A percentile compares a stretch with the other conserved stretches of the same genome.
Evolutionary conservation across 2,329 filamentous ascomycete genomes (phyloP).

Genomic region (Paraphaeosphaeria sporulosa): DNA sequence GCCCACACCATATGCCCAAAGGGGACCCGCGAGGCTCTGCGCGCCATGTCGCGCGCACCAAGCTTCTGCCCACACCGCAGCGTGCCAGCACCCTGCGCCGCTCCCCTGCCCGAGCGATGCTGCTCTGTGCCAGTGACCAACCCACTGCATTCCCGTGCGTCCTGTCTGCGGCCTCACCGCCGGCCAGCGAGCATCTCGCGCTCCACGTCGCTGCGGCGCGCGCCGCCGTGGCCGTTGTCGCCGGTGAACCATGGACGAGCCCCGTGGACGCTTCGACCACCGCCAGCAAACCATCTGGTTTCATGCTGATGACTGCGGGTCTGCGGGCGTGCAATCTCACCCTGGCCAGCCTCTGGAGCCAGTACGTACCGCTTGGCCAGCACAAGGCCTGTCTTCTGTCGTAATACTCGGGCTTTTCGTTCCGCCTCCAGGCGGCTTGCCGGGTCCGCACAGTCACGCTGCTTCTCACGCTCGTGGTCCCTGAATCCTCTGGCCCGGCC

Average conservation of each 20-base stretch:
- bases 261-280: slow-evolving; percentile 2
- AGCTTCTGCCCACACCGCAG: too few relatives aligned
- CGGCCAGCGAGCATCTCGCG: slow-evolving; percentile 17
- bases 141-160: slow-evolving; percentile 19
- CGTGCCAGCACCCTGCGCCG: too few relatives aligned
- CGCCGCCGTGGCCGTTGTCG: slow-evolving; percentile 5
- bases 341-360: slow-evolving; percentile 11
- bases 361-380: neutral
- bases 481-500: slow-evolving; percentile 40
- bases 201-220: too few relatives aligned
- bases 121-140: slow-evolving; percentile 8
- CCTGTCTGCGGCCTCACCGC: slow-evolving; percentile 31
- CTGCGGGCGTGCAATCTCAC: slow-evolving; percentile 15
- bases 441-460: slow-evolving; percentile 26
- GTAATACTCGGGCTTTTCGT: slow-evolving; percentile 37
- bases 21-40: slow-evolving; percentile 11
- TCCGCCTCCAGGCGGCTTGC: slow-evolving; percentile 31
- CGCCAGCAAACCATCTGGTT: slow-evolving; percentile 7
- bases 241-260: slow-evolving; percentile 5
- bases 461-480: slow-evolving; percentile 34
- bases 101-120: too few relatives aligned
- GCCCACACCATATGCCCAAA: slow-evolving; percentile 17
- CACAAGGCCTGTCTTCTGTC: slow-evolving; percentile 4
- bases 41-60: too few relatives aligned
- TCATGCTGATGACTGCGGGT: slow-evolving; percentile 29